Conservation (phyloP, 78 protist species). For the Salpingoeca rosetta region DNA sequence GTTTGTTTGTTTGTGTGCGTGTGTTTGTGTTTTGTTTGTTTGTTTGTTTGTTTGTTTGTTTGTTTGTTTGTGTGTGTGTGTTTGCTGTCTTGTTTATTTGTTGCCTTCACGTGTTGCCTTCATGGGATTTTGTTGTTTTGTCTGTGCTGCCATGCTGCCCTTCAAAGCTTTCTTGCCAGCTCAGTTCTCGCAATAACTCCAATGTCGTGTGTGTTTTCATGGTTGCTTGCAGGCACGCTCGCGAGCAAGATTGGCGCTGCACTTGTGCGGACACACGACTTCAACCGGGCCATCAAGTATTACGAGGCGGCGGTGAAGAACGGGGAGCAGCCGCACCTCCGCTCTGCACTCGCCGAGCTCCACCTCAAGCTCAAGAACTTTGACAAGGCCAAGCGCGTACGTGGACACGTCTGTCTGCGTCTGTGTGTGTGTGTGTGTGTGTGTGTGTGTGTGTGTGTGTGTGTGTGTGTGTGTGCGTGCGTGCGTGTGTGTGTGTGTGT, state of each 20-base stretch:
- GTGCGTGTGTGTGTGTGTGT: not conserved
- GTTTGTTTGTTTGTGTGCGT: too few species aligned
- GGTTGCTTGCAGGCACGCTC: too few species aligned
- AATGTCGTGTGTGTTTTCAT: too few species aligned
- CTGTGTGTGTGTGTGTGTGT: not conserved
- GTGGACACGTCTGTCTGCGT: not conserved
- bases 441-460: not conserved
- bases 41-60: too few species aligned
- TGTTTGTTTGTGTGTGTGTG: too few species aligned
- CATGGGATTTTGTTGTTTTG: too few species aligned
- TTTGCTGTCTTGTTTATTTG: too few species aligned
- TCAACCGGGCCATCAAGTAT: conserved; percentile 27
- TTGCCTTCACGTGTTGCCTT: too few species aligned
- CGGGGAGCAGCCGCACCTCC: conserved; percentile 5
- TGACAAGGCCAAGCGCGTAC: conserved; percentile 19
- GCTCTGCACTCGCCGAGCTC: conserved; percentile 54
- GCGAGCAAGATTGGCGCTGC: conserved; percentile 50
- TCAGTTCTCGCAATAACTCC: too few species aligned
- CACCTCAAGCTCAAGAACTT: conserved; percentile 21
- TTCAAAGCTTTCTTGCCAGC: too few species aligned
- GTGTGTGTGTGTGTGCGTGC: not conserved
- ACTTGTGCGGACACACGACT: conserved; percentile 59
- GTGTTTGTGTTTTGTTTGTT: too few species aligned
- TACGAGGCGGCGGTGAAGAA: conserved; percentile 25
- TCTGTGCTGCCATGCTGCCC: too few species aligned